Conservation (phyloP, 345 rosid species). For the Salix dunnii region DNA sequence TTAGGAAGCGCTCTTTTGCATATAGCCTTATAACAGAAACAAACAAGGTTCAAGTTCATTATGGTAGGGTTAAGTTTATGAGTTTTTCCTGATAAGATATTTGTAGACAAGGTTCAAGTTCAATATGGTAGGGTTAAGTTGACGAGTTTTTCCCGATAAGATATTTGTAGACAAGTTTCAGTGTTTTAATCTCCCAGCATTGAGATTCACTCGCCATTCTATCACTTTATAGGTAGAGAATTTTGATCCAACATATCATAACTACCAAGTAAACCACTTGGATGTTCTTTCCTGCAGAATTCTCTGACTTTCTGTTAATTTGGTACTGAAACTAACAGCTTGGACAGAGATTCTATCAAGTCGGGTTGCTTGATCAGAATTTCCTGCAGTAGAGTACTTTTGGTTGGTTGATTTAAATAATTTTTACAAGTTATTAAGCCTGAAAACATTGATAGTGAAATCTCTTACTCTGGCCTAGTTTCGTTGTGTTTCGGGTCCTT, state of each 20-base stretch:
- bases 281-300: background rate
- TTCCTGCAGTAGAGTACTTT: background rate
- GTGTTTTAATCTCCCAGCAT: background rate
- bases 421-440: background rate
- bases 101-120: background rate
- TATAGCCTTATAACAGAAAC: too few relatives aligned
- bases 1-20: too few relatives aligned
- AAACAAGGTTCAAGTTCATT: too few relatives aligned
- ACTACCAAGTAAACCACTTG: background rate
- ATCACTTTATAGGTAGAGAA: background rate
- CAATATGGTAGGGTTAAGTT: too few relatives aligned
- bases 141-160: too few relatives aligned
- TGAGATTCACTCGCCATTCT: background rate
- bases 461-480: background rate
- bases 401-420: background rate
- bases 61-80: too few relatives aligned
- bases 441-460: background rate
- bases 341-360: background rate
- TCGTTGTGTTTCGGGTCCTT: background rate
- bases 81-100: too few relatives aligned
- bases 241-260: background rate
- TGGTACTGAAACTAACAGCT: background rate
- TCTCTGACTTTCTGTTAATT: background rate
- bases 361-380: background rate
- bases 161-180: background rate